Evolutionary conservation across 371 early-diverging fungal genomes (phyloP).

Genomic region (Apophysomyces sp.): DNA sequence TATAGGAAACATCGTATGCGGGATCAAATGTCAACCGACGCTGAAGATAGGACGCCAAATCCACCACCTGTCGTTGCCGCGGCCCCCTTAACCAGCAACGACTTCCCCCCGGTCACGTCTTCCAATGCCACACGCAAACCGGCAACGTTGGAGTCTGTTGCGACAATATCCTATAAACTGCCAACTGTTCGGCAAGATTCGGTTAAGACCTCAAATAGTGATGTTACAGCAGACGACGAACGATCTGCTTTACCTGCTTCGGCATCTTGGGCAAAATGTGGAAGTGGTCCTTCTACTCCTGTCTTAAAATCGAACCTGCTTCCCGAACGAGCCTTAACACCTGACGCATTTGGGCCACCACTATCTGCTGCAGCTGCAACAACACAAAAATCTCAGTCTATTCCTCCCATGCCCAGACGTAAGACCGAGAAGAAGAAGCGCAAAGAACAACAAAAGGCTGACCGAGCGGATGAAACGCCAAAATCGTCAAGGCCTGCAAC

Average conservation of each 20-base stretch:
- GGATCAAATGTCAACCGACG: conserved; percentile 49
- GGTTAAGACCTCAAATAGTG: not conserved
- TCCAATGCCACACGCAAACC: conserved; percentile 13
- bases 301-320: conserved; percentile 26
- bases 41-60: conserved; percentile 16
- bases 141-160: conserved; percentile 25
- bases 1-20: conserved; percentile 59
- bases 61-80: not conserved
- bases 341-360: conserved; percentile 53
- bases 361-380: conserved; percentile 55
- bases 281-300: conserved; percentile 52
- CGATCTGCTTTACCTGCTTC: conserved; percentile 63
- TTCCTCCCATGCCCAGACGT: conserved; percentile 25
- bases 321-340: conserved; percentile 36
- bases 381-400: conserved; percentile 46
- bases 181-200: conserved; percentile 7
- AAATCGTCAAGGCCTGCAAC: conserved; percentile 15
- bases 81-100: not conserved
- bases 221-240: conserved; percentile 26
- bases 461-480: not conserved
- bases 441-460: conserved; percentile 24
- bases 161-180: conserved; percentile 23
- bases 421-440: conserved; percentile 47
- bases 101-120: conserved; percentile 7
- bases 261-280: conserved; percentile 64